Evolutionary conservation across 305 asterid species (phyloP).

Genomic region (Fraxinus baroniana): DNA sequence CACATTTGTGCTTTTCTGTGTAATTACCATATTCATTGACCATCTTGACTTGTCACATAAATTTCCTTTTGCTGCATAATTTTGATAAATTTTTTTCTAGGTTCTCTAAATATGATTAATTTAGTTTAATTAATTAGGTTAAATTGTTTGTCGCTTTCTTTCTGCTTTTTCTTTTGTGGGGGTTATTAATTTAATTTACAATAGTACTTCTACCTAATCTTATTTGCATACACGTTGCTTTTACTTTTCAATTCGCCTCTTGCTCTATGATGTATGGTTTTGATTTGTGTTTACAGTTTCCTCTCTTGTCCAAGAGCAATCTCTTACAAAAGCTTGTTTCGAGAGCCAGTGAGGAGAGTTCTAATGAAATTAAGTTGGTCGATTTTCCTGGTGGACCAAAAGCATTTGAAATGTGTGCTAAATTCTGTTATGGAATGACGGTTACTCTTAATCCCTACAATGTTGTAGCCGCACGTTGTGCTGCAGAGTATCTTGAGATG

Average conservation of each 20-base stretch:
- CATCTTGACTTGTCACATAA: not conserved
- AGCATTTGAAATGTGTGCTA: conserved; percentile 88
- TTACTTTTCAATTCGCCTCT: not conserved
- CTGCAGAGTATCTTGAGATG: conserved; percentile 90
- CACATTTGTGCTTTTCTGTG: not conserved
- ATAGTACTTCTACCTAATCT: not conserved
- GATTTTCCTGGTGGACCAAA: conserved; percentile 94
- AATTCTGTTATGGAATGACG: conserved; percentile 82
- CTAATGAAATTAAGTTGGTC: conserved; percentile 49
- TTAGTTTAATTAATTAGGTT: not conserved
- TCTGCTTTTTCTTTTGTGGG: not conserved
- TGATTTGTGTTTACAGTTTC: conserved; percentile 55
- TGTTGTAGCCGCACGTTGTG: conserved; percentile 81
- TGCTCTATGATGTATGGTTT: not conserved
- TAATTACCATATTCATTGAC: not conserved
- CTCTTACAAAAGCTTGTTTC: conserved; percentile 60
- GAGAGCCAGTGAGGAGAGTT: conserved; percentile 40
- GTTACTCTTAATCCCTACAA: conserved; percentile 87
- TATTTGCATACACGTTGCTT: not conserved
- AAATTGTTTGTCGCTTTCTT: not conserved
- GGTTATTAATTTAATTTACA: not conserved
- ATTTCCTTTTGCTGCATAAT: not conserved
- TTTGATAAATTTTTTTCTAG: not conserved
- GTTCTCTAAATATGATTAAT: not conserved
- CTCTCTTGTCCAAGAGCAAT: conserved; percentile 86